Conservation (phyloP, 371 early-diverging fungal species). For the Apophysomyces elegans region DNA sequence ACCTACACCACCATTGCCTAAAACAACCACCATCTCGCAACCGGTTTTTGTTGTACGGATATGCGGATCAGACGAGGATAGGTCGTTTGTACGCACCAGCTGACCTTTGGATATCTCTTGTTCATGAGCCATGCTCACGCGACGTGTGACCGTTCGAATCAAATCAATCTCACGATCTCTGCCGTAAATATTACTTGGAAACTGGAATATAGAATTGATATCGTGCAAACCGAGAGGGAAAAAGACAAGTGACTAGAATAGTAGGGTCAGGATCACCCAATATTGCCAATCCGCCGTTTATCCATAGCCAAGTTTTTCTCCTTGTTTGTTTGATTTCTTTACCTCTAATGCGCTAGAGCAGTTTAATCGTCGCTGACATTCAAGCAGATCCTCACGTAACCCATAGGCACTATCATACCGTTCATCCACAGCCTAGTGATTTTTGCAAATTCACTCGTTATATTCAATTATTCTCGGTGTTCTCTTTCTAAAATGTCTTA, state of each 20-base stretch:
- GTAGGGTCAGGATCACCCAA: neutral
- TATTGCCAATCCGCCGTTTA: no score
- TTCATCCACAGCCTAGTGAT: constrained; percentile 52
- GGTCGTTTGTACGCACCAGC: constrained; percentile 2
- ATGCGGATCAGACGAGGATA: neutral
- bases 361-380: constrained; percentile 45
- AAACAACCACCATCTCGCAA: constrained; percentile 40
- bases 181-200: constrained; percentile 41
- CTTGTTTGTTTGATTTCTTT: neutral
- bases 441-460: no score
- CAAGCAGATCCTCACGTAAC: constrained; percentile 54
- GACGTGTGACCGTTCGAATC: constrained; percentile 31
- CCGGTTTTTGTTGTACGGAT: constrained; percentile 14
- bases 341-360: constrained; percentile 19
- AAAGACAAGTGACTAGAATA: constrained; percentile 29
- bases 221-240: constrained; percentile 47
- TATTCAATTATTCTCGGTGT: neutral
- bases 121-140: constrained; percentile 23
- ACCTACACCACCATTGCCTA: constrained; percentile 50
- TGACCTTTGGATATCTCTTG: constrained; percentile 21
- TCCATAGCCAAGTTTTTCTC: neutral
- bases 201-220: constrained; percentile 46
- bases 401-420: constrained; percentile 62
- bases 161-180: constrained; percentile 43
- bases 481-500: constrained; percentile 10